These are phyloP conservation scores for Phytophthora aleatoria DNA, from an alignment of 352 stramenopile genomes.

Conservation along the genomic window DNA sequence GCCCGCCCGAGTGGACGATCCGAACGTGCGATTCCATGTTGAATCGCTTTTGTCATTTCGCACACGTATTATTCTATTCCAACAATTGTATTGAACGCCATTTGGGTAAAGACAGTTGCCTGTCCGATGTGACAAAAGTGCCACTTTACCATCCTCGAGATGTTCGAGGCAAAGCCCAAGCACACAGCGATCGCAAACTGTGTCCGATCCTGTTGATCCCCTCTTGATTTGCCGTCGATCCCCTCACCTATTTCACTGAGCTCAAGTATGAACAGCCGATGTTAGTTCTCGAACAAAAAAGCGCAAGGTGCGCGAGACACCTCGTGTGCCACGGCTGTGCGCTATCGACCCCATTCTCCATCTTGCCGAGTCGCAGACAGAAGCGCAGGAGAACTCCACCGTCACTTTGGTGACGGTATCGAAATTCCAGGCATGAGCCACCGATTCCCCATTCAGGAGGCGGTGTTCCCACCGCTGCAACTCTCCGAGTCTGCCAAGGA, in stretches of 20 bases:
- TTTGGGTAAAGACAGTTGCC: neutral
- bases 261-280: slow-evolving; percentile 18
- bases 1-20: slow-evolving; percentile 21
- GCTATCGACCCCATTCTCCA: slow-evolving; percentile 27
- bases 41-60: slow-evolving; percentile 1
- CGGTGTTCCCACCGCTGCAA: slow-evolving; percentile 40
- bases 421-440: slow-evolving; percentile 26
- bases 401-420: neutral
- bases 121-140: neutral
- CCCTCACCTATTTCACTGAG: neutral
- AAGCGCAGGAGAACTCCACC: slow-evolving; percentile 10
- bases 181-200: neutral
- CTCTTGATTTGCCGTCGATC: slow-evolving; percentile 20
- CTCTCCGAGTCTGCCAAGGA: slow-evolving; percentile 30
- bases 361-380: slow-evolving; percentile 15
- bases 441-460: slow-evolving; percentile 44
- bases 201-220: slow-evolving; percentile 29
- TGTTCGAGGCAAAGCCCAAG: slow-evolving; percentile 10
- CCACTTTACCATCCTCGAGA: slow-evolving; percentile 14
- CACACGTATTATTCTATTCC: neutral
- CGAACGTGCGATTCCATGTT: neutral
- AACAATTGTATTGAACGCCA: no score
- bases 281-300: slow-evolving; percentile 36
- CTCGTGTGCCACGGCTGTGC: neutral
- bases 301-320: slow-evolving; percentile 16